These are phyloP conservation scores for Gossypium laxum DNA, from an alignment of 441 rosid genomes.

Conservation along the genomic window DNA sequence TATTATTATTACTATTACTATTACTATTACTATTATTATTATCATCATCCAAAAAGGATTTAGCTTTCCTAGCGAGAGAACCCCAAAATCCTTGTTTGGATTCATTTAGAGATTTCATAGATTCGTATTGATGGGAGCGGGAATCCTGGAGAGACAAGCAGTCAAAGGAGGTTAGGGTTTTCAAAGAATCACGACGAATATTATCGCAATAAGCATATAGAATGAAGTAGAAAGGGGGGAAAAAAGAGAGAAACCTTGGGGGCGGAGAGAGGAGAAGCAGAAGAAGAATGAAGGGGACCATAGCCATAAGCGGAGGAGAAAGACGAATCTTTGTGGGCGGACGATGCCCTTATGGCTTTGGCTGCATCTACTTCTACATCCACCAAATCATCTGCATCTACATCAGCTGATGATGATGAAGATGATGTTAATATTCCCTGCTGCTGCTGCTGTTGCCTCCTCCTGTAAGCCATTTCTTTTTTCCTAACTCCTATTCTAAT, in stretches of 20 bases:
- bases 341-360: slow-evolving; percentile 73
- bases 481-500: not conserved
- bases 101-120: slow-evolving; percentile 41
- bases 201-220: not conserved
- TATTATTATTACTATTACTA: too few relatives aligned
- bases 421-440: not conserved
- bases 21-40: not conserved
- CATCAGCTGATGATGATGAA: not conserved
- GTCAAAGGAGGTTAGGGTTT: not conserved
- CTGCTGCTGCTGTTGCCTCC: slow-evolving; percentile 24
- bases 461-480: slow-evolving; percentile 27
- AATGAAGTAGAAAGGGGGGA: not conserved
- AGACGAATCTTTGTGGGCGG: slow-evolving; percentile 69
- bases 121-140: slow-evolving; percentile 29
- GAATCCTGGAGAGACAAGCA: slow-evolving; percentile 27
- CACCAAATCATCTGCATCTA: not conserved
- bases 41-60: slow-evolving; percentile 47
- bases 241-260: not conserved
- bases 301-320: slow-evolving; percentile 65
- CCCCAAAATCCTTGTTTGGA: slow-evolving; percentile 65
- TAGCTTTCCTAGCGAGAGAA: slow-evolving; percentile 55
- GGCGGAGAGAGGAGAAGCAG: slow-evolving; percentile 13
- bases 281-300: slow-evolving; percentile 25
- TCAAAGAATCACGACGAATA: not conserved
- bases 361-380: slow-evolving; percentile 33